Evolutionary conservation across 306 rosid species (phyloP).

Genomic region (Dalbergia cochinchinensis): DNA sequence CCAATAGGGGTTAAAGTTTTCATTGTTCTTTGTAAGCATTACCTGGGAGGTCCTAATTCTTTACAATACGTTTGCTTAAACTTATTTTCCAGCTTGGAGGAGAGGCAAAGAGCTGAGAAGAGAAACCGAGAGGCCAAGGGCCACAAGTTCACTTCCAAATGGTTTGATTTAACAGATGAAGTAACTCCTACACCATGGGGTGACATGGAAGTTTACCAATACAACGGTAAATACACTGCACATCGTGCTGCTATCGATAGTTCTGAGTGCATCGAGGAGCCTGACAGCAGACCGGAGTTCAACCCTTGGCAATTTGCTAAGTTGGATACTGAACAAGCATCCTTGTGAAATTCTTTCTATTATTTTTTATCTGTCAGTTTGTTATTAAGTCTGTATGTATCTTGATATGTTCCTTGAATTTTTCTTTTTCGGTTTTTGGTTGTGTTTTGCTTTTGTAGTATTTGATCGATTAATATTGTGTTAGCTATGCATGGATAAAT

Average conservation of each 20-base stretch:
- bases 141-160: conserved; percentile 68
- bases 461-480: conserved; percentile 37
- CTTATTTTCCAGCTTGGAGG: conserved; percentile 69
- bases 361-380: conserved; percentile 19
- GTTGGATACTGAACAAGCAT: conserved; percentile 51
- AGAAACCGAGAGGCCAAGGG: conserved; percentile 64
- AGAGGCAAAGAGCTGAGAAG: conserved; percentile 85
- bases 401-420: conserved; percentile 29
- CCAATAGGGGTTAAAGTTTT: neutral
- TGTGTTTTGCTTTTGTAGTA: conserved; percentile 27
- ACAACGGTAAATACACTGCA: conserved; percentile 69
- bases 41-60: neutral
- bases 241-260: conserved; percentile 66
- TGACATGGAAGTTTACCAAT: conserved; percentile 74
- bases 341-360: conserved; percentile 43
- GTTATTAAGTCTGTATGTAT: conserved; percentile 46
- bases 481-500: conserved; percentile 26
- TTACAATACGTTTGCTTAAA: conserved; percentile 38
- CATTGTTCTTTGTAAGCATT: conserved; percentile 8
- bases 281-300: conserved; percentile 62
- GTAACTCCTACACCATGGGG: conserved; percentile 82
- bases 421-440: neutral
- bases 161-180: conserved; percentile 81
- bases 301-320: conserved; percentile 82
- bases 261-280: conserved; percentile 53